Base-by-base conservation (phyloP, 176 grass and related monocot genomes). In the Cenchrus purpureus region DNA sequence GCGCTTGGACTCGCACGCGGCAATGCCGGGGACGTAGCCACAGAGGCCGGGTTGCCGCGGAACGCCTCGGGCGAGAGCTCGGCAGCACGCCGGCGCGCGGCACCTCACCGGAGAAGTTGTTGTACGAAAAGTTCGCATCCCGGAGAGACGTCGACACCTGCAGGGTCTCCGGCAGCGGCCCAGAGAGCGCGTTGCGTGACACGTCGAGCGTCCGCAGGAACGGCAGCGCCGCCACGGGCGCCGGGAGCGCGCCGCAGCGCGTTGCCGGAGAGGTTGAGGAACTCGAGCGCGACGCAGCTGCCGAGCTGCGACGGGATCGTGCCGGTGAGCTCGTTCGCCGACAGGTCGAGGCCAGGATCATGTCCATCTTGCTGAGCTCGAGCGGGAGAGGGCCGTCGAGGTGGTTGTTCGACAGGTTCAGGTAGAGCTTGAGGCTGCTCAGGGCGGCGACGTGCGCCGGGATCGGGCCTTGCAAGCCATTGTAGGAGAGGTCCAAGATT, bases 281-380 rank as follows among this genome's bases (percentile, higher is more conserved):
- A 94, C 84, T 93, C 95, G 67, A 97, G 84, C n/a, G 90, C 89
- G 65, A 97, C 49, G 51, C 92, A 97, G 83, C 85, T 79, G 16
- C 92, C 85, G 13, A 97, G 88, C 86, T 97, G 92, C 48, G 88
- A 77, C 68, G 91, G 90, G 58, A 97, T 90, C 29, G 40, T 0
- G 44, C 91, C 94, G 44, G 87, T 62, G 52, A 97, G 79, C 49
- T 40, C 68, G 79, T 97, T 97, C 56, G 15, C 79, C 16, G 91
- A 97, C 78, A 97, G 76, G 61, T 97, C 94, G 40, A 97, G 44
- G 87, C 89, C 14, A 97, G 69, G 14, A 94, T 86, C 91, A 93
- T 93, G 42, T 94, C 89, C 94, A 97, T 97, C 75, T 97, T 93
- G 79, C 89, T 90, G 2, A 97, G 94, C 87, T 86, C 89, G 12